Evolutionary conservation across 2,329 filamentous ascomycete genomes (phyloP), one percentile per base, ranked within the genome.

Genomic region (Allantophomopsis cytisporea): DNA sequence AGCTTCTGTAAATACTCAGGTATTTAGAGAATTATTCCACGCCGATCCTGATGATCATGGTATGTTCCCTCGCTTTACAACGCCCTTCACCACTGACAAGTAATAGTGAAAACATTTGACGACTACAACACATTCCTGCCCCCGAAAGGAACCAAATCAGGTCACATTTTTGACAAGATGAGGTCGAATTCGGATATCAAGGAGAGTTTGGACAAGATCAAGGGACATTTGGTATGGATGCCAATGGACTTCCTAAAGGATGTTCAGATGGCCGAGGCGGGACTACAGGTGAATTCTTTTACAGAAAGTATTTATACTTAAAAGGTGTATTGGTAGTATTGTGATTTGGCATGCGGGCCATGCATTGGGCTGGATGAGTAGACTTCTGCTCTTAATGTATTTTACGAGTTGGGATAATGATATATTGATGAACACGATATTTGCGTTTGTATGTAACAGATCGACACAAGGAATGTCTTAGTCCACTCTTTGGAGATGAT

Each of bases 211-310:
- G 78, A 86, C 50, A 69, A 80, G 53, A 76, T 96, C 48, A 80
- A 77, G 61, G 89, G 89, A 0, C 89, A 96, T 63, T 59, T 96
- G 32, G 89, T 96, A 6, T 93, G 85, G 84, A 89, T 94, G 79
- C 87, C 87, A n/a, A 59, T 96, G 52, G 75, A 87, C 35, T 96
- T 94, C 56, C 60, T 96, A 54, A 69, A 73, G 51, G 78, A 94
- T 46, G 86, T 80, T 0, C 71, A 84, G 50, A 93, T 96, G 87
- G 88, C 88, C 0, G 88, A 95, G 63, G 75, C 73, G 52, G 88
- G 89, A 0, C 54, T 96, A 59, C 80, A 87, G 60, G 76, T 96
- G 32, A 96, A 96, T 57, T 63, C 73, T 35, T 81, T 76, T 53
- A 96, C 89, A 0, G 86, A 95, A 66, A 86, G 83, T 70, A 75